Evolutionary conservation across 31 red algal species (phyloP), one percentile per base, ranked within the genome.

Genomic region (Odonthalia washingtoniensis): DNA sequence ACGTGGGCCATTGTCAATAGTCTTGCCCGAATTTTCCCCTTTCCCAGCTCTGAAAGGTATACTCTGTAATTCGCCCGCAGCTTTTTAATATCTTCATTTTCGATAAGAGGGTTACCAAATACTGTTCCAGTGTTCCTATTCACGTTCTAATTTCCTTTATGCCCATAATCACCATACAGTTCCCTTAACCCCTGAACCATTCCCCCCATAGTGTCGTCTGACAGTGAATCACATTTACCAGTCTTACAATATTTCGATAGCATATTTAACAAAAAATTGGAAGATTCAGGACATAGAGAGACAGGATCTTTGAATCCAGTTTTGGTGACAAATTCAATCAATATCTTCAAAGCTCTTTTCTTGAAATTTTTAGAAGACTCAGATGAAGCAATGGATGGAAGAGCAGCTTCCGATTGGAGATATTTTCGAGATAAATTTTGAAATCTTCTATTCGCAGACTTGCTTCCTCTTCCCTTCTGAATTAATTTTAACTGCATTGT

Each of bases 161-260:
- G 70, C 2, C 34, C 70, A 3, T 42, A 36, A 3, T 74, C 40
- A 6, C 36, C 40, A 53, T 86, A 92, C 4, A 73, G 49, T 16
- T 72, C 1, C 64, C 76, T 21, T 1, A 92, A 32, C 2, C 62
- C 81, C 39, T 86, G 82, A 39, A 70, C 32, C 1, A 87, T 2
- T 35, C 40, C 90, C 40, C 38, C 77, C 68, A 81, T 81, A 26
- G 45, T 42, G 61, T 81, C 43, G 63, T 92, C 74, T 12, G 39
- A 33, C 2, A 83, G 63, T 1, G 80, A 35, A 69, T 46, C 9
- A 4, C 46, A 67, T 14, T 49, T 70, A 17, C 80, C 80, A 28
- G 40, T 46, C 43, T 33, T 37, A 72, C 80, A 83, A 32, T 83
- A 70, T 18, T 42, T 34, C 9, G 2, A 61, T 1, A 83, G 27